Evolutionary conservation across 495 filamentous ascomycete species (phyloP).

Genomic region (Neurospora sp.): DNA sequence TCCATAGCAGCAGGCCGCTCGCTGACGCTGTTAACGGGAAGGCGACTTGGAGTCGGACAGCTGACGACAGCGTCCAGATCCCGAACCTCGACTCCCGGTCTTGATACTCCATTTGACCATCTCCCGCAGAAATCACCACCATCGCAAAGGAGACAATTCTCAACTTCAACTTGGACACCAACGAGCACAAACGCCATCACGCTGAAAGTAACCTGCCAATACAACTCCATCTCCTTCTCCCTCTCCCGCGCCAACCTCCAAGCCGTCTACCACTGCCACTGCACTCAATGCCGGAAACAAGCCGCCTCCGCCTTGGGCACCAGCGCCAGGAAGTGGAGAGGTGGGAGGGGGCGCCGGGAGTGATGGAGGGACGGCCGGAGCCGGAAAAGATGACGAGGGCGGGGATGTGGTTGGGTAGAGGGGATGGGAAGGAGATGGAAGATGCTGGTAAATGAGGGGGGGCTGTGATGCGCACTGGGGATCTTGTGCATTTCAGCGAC

Average conservation of each 20-base stretch:
- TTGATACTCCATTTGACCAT: background rate
- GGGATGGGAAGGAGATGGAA: too few species aligned
- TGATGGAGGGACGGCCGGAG: too few species aligned
- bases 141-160: background rate
- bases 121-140: background rate
- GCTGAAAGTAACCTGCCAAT: constrained; percentile 40
- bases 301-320: constrained; percentile 48
- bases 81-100: background rate
- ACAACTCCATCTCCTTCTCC: constrained; percentile 37
- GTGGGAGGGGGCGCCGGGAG: too few species aligned
- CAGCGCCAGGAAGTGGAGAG: constrained; percentile 22
- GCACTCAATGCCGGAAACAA: constrained; percentile 50
- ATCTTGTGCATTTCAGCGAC: background rate
- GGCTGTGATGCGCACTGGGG: background rate
- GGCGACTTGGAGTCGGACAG: background rate
- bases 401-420: too few species aligned
- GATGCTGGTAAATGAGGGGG: too few species aligned
- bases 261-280: constrained; percentile 48
- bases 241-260: constrained; percentile 33
- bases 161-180: background rate
- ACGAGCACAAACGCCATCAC: background rate
- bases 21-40: background rate
- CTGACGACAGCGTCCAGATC: background rate
- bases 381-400: too few species aligned
- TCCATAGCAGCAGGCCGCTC: background rate